phyloP scores from a whole-genome alignment of 805 yeast genomes.

The Yamadazyma philogaea region DNA sequence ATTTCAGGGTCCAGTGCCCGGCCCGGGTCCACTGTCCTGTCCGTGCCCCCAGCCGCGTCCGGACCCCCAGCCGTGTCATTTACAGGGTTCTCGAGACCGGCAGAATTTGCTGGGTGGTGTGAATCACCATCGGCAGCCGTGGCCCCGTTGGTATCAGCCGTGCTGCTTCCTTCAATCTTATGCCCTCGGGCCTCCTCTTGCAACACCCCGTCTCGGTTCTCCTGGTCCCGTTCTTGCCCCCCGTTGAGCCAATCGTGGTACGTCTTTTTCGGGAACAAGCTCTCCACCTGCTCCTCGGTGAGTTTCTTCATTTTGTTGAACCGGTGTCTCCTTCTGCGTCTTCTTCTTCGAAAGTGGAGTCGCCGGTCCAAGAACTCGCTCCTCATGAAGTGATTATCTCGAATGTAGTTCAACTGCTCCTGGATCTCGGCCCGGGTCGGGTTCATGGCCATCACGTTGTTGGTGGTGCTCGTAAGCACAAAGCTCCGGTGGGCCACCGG shows the following conservation, averaged over 20 bases:
- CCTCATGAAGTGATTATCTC: constrained; percentile 30
- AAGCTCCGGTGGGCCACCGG: constrained; percentile 29
- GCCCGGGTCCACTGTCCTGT: too few relatives aligned
- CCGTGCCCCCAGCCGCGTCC: too few relatives aligned
- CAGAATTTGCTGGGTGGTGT: too few relatives aligned
- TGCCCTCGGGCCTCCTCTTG: constrained; percentile 21
- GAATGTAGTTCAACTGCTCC: constrained; percentile 34
- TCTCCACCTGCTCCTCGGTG: constrained; percentile 56
- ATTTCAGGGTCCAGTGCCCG: too few relatives aligned
- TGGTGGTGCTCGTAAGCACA: constrained; percentile 10
- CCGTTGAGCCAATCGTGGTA: constrained; percentile 61
- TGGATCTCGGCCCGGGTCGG: constrained; percentile 25
- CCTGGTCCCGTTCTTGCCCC: constrained; percentile 52
- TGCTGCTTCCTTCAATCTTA: background rate
- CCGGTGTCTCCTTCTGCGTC: constrained; percentile 40
- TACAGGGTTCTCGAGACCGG: too few relatives aligned
- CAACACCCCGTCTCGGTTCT: constrained; percentile 43
- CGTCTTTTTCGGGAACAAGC: constrained; percentile 54
- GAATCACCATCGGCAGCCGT: background rate
- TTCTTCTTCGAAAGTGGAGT: constrained; percentile 27
- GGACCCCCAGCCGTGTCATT: too few relatives aligned
- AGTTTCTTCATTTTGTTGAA: constrained; percentile 49
- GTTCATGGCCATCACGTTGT: constrained; percentile 5
- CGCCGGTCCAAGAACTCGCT: constrained; percentile 30
- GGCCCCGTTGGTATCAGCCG: background rate